A percentile compares a stretch with the other conserved stretches of the same genome.
phyloP scores from a whole-genome alignment of 1,139 yeast genomes.

The Arxiozyma slooffiae region DNA sequence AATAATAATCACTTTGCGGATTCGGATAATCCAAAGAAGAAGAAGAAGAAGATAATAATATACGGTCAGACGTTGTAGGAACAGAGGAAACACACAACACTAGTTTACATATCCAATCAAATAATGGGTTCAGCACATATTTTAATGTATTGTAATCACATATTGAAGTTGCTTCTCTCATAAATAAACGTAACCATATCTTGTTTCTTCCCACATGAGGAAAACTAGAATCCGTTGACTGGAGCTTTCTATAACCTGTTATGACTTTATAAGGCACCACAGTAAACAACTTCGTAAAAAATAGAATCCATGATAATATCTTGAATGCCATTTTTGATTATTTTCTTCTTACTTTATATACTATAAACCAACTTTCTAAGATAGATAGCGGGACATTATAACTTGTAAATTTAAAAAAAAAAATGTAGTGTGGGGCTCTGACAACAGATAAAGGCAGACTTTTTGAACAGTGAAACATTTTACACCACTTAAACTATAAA shows the following conservation, averaged over 20 bases:
- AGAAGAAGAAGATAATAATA: not conserved
- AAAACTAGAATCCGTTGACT: not conserved
- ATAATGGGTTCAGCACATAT: slow-evolving; percentile 15
- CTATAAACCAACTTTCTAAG: not conserved
- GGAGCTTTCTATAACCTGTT: not conserved
- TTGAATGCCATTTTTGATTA: not conserved
- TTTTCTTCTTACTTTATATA: no score
- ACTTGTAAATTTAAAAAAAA: no score
- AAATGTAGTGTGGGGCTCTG: no score
- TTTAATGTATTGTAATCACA: slow-evolving; percentile 8
- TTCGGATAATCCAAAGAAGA: not conserved
- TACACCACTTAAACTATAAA: no score
- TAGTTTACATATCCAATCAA: slow-evolving; percentile 3
- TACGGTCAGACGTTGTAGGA: not conserved
- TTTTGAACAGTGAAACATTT: no score
- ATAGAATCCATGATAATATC: not conserved
- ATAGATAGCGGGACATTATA: not conserved
- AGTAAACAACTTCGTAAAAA: not conserved
- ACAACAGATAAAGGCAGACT: no score
- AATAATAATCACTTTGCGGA: slow-evolving; percentile 2
- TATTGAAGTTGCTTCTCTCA: slow-evolving; percentile 15
- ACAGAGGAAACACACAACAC: not conserved
- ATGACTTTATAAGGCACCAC: not conserved
- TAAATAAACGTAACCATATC: slow-evolving; percentile 7
- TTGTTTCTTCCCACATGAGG: not conserved